phyloP scores from a whole-genome alignment of 1,284 basidiomycete genomes.

The Vanrija pseudolonga region DNA sequence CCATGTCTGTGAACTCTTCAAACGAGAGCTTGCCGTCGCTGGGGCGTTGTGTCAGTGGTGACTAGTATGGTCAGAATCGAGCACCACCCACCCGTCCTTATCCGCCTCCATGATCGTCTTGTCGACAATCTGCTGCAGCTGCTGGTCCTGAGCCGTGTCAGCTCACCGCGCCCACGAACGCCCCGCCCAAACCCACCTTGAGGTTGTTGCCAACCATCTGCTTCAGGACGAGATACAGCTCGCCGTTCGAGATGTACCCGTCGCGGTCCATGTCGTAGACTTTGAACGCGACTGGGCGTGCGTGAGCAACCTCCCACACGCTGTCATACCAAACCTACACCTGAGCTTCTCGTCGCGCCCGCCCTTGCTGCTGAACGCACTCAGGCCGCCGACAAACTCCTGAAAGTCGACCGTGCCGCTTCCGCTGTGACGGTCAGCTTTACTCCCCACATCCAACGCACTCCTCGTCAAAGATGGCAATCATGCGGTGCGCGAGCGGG shows the following conservation, averaged over 20 bases:
- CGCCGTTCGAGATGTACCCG: conserved; percentile 97
- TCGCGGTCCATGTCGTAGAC: conserved; percentile 99
- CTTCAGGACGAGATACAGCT: conserved; percentile 95
- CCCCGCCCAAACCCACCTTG: conserved; percentile 59
- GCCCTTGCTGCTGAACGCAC: conserved; percentile 94
- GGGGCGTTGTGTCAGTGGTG: neutral
- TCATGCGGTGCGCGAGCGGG: conserved; percentile 93
- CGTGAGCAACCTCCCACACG: neutral
- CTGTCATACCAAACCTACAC: conserved; percentile 67
- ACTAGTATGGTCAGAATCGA: neutral
- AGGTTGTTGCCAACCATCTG: conserved; percentile 99
- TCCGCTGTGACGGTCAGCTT: conserved; percentile 61
- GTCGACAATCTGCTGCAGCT: conserved; percentile 98
- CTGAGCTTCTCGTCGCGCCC: conserved; percentile 93
- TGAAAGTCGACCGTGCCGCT: conserved; percentile 99
- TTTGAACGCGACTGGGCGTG: conserved; percentile 79
- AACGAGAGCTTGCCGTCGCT: conserved; percentile 94
- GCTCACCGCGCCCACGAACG: neutral
- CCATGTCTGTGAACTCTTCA: conserved; percentile 94
- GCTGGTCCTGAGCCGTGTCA: conserved; percentile 68
- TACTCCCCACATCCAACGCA: conserved; percentile 52
- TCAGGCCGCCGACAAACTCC: conserved; percentile 95
- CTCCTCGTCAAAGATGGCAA: conserved; percentile 99
- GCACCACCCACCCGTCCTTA: conserved; percentile 65
- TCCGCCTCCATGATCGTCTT: conserved; percentile 99